Evolutionary conservation across 108 stramenopile genomes (phyloP).

Genomic region (Cyclotella baltica): DNA sequence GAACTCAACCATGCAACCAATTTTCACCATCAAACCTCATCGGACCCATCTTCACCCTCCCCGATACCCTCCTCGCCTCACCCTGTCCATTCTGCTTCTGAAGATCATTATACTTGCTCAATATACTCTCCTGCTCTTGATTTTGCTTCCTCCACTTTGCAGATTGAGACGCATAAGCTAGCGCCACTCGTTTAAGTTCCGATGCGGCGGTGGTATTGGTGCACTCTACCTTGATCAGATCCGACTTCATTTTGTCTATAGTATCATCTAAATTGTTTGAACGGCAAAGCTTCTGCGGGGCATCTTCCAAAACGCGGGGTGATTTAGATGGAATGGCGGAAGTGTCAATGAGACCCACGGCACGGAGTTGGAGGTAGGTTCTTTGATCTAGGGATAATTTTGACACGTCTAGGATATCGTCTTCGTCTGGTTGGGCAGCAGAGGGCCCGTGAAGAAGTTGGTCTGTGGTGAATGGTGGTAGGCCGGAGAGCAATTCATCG

Average conservation of each 20-base stretch:
- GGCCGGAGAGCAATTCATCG: slow-evolving; percentile 20
- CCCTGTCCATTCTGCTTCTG: slow-evolving; percentile 27
- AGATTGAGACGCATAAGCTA: slow-evolving; percentile 3
- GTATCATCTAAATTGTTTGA: slow-evolving; percentile 32
- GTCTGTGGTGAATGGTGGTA: slow-evolving; percentile 30
- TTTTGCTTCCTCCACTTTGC: slow-evolving; percentile 6
- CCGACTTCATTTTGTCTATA: slow-evolving; percentile 24
- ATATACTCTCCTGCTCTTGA: slow-evolving; percentile 15
- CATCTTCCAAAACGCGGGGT: slow-evolving; percentile 18
- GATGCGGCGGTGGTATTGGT: slow-evolving; percentile 13
- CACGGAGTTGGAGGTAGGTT: slow-evolving; percentile 50
- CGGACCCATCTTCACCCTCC: slow-evolving; percentile 15
- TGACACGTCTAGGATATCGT: slow-evolving; percentile 34
- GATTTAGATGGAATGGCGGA: not conserved
- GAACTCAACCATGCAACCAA: slow-evolving; percentile 32
- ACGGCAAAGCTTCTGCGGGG: not conserved
- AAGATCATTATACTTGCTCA: slow-evolving; percentile 14
- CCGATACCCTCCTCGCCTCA: slow-evolving; percentile 22
- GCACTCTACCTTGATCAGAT: slow-evolving; percentile 13
- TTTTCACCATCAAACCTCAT: slow-evolving; percentile 25
- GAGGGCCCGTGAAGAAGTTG: slow-evolving; percentile 34
- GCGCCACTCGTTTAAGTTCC: slow-evolving; percentile 16
- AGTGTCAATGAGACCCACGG: slow-evolving; percentile 39
- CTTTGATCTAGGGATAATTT: slow-evolving; percentile 52
- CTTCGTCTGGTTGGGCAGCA: not conserved